Base-by-base conservation (phyloP, 257 asterid species). In the Nyctanthes arbortristis region DNA sequence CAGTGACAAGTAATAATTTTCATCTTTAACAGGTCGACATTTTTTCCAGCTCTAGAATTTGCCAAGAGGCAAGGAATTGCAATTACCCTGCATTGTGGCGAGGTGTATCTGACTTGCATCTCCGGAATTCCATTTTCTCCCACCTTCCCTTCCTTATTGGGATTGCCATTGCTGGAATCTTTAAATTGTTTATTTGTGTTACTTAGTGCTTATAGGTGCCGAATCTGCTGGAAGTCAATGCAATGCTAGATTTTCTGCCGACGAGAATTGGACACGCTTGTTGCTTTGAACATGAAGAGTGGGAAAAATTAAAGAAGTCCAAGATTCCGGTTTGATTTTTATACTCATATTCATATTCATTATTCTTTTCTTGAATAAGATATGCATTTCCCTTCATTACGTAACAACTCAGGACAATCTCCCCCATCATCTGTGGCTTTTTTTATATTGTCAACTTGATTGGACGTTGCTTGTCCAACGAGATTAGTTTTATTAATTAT, bases 221-320 rank as follows among this genome's bases (percentile, higher is more conserved):
- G 62, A 89, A 90, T 84, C 81, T 82, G 32, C 78, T 76, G 70
- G 97, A 93, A 86, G 85, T 93, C 71, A 84, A 57, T 24, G 83
- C 93, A 24, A 93, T 93, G 97, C 87, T 93, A 35, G 87, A 87
- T 75, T 89, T 93, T 86, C 79, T 73, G 66, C 99, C 97, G 0
- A 74, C 71, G 67, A 91, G 99, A 77, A 91, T 91, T 65, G 99
- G 99, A 34, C 99, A 93, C 81, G 99, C 99, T 68, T 93, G 99
- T 80, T 93, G 87, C 87, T 81, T 93, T 56, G 91, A 78, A 67
- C 91, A 87, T 32, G 82, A 82, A 36, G 89, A 87, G 35, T 89
- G 89, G 94, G 66, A 76, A 65, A 82, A 84, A 70, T 71, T 93
- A 29, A 85, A 85, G 75, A 63, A 45, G n/a, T 85, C 67, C 65